Evolutionary conservation across 441 rosid genomes (phyloP).

Genomic region (Populus tomentosa): DNA sequence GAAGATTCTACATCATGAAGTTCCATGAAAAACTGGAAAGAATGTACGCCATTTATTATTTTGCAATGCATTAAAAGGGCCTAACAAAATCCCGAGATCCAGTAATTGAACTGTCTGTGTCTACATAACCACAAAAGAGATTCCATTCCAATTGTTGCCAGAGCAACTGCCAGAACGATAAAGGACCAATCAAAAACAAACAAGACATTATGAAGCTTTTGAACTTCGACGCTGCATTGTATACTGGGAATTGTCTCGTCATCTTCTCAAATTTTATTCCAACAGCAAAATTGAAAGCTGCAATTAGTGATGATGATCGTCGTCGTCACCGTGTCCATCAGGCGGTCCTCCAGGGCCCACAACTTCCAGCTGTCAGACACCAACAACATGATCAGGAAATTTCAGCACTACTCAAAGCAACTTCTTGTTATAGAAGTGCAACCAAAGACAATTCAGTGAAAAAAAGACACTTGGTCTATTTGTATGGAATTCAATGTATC

Average conservation of each 20-base stretch:
- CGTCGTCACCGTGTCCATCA: slow-evolving; percentile 74
- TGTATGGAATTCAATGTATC: background rate
- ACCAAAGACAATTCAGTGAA: background rate
- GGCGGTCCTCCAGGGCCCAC: slow-evolving; percentile 98
- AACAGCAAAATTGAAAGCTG: slow-evolving; percentile 21
- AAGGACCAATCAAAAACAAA: slow-evolving; percentile 34
- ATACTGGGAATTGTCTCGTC: slow-evolving; percentile 37
- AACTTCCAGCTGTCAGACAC: slow-evolving; percentile 73
- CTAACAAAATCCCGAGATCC: slow-evolving; percentile 29
- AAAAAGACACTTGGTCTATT: background rate
- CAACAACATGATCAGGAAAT: background rate
- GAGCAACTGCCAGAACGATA: slow-evolving; percentile 32
- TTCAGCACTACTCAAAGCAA: background rate
- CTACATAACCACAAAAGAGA: slow-evolving; percentile 23
- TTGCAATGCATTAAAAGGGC: slow-evolving; percentile 30
- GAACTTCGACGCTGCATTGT: slow-evolving; percentile 27
- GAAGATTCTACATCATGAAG: slow-evolving; percentile 15
- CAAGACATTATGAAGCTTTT: slow-evolving; percentile 22
- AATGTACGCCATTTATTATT: slow-evolving; percentile 44
- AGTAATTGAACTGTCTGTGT: slow-evolving; percentile 24
- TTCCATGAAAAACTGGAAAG: slow-evolving; percentile 26
- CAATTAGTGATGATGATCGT: slow-evolving; percentile 48
- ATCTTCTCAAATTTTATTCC: slow-evolving; percentile 40
- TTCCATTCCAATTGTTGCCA: slow-evolving; percentile 21
- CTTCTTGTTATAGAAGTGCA: background rate